Evolutionary conservation across 768 basidiomycete genomes (phyloP), one percentile per base, ranked within the genome.

Genomic region (Mycena filopes): DNA sequence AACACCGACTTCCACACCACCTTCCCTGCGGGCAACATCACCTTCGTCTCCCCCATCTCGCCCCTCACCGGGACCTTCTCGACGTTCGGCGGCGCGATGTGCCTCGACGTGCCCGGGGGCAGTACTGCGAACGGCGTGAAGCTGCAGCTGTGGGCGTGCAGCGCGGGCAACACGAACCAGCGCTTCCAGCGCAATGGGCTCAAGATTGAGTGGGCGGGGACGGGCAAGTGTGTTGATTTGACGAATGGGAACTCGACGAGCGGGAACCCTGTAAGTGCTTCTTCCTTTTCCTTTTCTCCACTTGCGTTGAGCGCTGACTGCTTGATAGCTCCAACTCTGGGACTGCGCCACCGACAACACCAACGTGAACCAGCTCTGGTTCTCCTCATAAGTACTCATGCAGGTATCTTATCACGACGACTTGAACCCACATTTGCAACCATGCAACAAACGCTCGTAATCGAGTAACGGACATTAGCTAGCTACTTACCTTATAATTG

Each of bases 101-200:
- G 73, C 38, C 55, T 74, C 38, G 70, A 71, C 36, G 70, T 73
- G 25, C 63, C 63, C 29, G 45, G 56, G 41, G 72, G 73, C 36
- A 46, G 43, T 6, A 70, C 60, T 46, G 63, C 51, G 36, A 69
- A 73, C 54, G 73, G 73, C 38, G 68, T 69, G 23, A 71, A 72
- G 45, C 57, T 74, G 28, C 70, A 71, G 49, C 50, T 72, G 26
- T 72, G 70, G 68, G 49, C 46, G 23, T 73, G 72, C 55, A 16
- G 29, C 29, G 31, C n/a, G 2, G 50, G 54, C 21, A n/a, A 42
- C 42, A 41, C 55, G 13, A 63, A 63, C 55, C 62, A 63, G 54
- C 42, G 16, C 23, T 63, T 38, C 38, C 42, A 21, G 11, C 2
- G 13, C 36, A 43, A 23, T 18, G 21, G 16, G 20, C 54, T 26